Evolutionary conservation across 352 stramenopile genomes (phyloP), one percentile per base, ranked within the genome.

Genomic region (Phytopythium aichiense): DNA sequence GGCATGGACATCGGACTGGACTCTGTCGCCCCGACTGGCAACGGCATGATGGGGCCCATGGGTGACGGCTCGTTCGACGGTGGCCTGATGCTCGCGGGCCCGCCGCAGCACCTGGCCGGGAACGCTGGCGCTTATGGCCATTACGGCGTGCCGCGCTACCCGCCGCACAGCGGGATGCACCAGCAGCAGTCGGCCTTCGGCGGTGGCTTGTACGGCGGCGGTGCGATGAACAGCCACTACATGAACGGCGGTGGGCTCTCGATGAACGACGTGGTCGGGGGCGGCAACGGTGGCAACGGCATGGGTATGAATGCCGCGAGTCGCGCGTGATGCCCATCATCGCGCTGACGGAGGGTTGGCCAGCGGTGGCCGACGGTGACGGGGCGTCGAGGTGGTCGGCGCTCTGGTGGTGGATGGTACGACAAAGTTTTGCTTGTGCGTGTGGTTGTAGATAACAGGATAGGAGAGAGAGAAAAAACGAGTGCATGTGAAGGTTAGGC

Each of bases 1-100:
- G 96, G 96, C 72, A 97, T 98, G 78, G 93, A 96, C 48, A 79
- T 98, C 12, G 81, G 77, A n/a, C 61, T 78, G 50, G 35, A 50
- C 54, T 3, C 67, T 59, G 42, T 51, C 35, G 40, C 15, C 23
- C 60, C 68, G 5, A 56, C 61, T 30, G 63, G 51, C 37, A 63
- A 76, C 40, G 61, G 65, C 13, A 76, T 69, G 66, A 66, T 84
- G 67, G 75, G 71, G 43, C 65, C 71, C 18, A 76, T 52, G 38
- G 63, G 58, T 13, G 72, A 74, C 30, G 61, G 53, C 35, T 7
- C 76, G 54, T 79, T 79, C 33, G 66, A 76, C 60, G 45, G 56
- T 16, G 63, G 63, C n/a, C 64, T 79, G 37, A 72, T 76, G 66
- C 72, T 79, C 55, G 33, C 60, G 23, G 68, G 69, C 48, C 66